Base-by-base conservation (phyloP, 1,284 basidiomycete species). In the Cutaneotrichosporon mucoides region DNA sequence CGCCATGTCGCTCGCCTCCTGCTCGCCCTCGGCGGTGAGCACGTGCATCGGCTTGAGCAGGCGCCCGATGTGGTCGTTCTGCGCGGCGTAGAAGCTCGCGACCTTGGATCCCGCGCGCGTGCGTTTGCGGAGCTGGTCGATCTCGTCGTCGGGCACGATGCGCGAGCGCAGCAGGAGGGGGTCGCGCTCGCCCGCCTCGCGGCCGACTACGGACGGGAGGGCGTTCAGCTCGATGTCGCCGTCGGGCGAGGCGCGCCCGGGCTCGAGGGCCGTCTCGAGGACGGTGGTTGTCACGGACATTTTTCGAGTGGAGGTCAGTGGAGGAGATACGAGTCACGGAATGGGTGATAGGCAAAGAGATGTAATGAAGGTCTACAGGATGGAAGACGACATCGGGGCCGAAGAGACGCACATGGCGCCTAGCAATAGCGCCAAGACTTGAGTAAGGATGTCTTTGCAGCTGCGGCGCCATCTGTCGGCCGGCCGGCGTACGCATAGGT, bases 11-110 rank as follows among this genome's bases (percentile, higher is more conserved):
- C 58, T 57, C 3, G 63, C 70, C 40, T 68, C 70, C 56, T 73
- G 67, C 35, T 64, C 66, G 6, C 69, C 73, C 51, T 70, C 64
- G 16, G 73, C 63, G 5, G 70, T 57, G 13, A 70, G 66, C 40
- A 94, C 89, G 45, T 86, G 85, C 85, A 95, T 89, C 1, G 92
- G 85, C 78, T 96, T 97, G 56, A 98, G 84, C 59, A 97, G 79
- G 16, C 84, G 84, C 40, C 80, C 76, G 65, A 98, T 97, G 65
- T 95, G 87, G 84, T 85, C 81, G 81, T 98, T 98, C 77, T 98
- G 94, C 52, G 80, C 84, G 53, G 83, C 78, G 67, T 97, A 92
- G 73, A 89, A 95, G 36, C 79, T 65, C 9, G 76, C 73, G 16
- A 78, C 67, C 59, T 79, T 78, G 57, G 69, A 69, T 36, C 68